Evolutionary conservation across 163 green algal genomes (phyloP).

Genomic region (Scenedesmus sp.): DNA sequence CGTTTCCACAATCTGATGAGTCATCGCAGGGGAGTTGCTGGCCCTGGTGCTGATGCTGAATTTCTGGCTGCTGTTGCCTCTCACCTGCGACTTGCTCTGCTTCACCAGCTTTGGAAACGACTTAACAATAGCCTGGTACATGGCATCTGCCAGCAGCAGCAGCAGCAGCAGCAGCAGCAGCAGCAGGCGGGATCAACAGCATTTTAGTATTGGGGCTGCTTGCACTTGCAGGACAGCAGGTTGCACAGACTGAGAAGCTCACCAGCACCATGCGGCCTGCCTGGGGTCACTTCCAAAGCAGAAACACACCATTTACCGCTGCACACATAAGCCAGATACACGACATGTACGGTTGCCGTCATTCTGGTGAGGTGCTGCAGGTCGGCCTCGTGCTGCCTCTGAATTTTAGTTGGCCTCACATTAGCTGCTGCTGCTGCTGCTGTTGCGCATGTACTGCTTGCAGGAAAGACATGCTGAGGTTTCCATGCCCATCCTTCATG

Average conservation of each 20-base stretch:
- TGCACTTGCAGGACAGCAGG: background rate
- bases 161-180: background rate
- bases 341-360: too few species aligned
- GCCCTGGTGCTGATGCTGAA: background rate
- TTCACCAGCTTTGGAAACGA: background rate
- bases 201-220: background rate
- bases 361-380: background rate
- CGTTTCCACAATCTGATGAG: background rate
- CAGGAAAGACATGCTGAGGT: background rate
- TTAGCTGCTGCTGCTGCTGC: background rate
- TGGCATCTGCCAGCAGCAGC: background rate
- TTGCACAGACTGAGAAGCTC: background rate
- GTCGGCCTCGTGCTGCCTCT: background rate
- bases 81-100: conserved; percentile 40
- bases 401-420: background rate
- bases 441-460: background rate
- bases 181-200: background rate
- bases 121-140: conserved; percentile 13
- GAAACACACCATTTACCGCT: too few species aligned
- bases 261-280: too few species aligned
- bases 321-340: too few species aligned
- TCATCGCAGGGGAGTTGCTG: background rate
- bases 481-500: background rate
- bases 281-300: too few species aligned
- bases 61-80: background rate